Evolutionary conservation across 164 flowering plant species (phyloP).

Genomic region (Brasenia schreberi): DNA sequence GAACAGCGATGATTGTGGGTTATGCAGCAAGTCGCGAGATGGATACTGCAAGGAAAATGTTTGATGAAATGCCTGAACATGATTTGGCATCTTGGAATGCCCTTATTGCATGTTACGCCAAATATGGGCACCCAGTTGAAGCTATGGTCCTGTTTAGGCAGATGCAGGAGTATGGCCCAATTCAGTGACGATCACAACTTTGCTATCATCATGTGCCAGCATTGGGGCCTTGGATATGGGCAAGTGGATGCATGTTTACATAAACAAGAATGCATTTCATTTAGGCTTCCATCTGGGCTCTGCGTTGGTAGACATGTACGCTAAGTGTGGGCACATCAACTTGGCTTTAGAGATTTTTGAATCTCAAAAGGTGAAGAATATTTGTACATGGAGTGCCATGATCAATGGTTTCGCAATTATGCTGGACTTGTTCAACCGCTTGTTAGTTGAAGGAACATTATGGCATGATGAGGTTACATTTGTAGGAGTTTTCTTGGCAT

Average conservation of each 20-base stretch:
- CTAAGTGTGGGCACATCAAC: slow-evolving; percentile 15
- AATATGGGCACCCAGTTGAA: slow-evolving; percentile 9
- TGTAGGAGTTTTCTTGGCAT: slow-evolving; percentile 18
- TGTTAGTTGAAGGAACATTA: slow-evolving; percentile 7
- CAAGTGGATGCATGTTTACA: slow-evolving; percentile 17
- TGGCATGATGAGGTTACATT: slow-evolving; percentile 21
- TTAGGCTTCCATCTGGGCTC: slow-evolving; percentile 17
- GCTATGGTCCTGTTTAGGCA: slow-evolving; percentile 10
- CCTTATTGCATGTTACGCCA: slow-evolving; percentile 11
- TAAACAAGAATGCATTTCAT: slow-evolving; percentile 9
- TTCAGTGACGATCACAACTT: slow-evolving; percentile 7
- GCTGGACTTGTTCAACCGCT: slow-evolving; percentile 14
- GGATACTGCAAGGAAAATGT: slow-evolving; percentile 11
- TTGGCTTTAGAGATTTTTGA: slow-evolving; percentile 14
- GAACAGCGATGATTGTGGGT: slow-evolving; percentile 20
- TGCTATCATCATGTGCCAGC: slow-evolving; percentile 17
- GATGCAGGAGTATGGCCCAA: slow-evolving; percentile 15
- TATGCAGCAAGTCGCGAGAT: slow-evolving; percentile 11
- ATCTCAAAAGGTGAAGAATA: slow-evolving; percentile 8
- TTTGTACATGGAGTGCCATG: slow-evolving; percentile 19
- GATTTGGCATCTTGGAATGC: slow-evolving; percentile 15
- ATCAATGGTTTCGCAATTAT: slow-evolving; percentile 21
- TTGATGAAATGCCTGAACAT: slow-evolving; percentile 17
- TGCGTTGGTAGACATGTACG: slow-evolving; percentile 21
- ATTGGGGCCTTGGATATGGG: slow-evolving; percentile 19